Evolutionary conservation across 2,329 filamentous ascomycete genomes (phyloP), one percentile per base, ranked within the genome.

Genomic region (Harringtonia lauricola): DNA sequence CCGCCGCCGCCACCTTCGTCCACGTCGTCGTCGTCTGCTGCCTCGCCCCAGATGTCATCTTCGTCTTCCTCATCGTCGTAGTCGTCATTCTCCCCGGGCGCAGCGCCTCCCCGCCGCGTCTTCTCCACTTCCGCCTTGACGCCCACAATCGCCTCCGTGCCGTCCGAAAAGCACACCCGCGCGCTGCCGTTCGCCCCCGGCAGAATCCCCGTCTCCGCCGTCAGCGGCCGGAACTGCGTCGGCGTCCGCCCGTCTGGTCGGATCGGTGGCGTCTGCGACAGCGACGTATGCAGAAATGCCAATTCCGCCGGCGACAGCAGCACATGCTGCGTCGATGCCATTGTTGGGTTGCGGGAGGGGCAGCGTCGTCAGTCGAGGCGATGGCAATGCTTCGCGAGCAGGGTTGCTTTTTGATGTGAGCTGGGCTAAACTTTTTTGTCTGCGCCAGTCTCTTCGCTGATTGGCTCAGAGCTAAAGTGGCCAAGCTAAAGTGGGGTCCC

Each of bases 271-370:
- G 66, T 67, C 47, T 89, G 81, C 8, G 80, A 75, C 57, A 98
- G 86, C 7, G 90, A 89, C 51, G 77, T 79, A 71, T 94, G 87
- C 41, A 96, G 79, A 68, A 95, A 98, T 55, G 89, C 88, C 57
- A 98, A 85, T 68, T 98, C 92, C 57, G 92, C 88, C 39, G 92
- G 90, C 43, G 89, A 95, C 63, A 96, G 82, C 54, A 87, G 81
- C 57, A 79, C 76, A 64, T 79, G 76, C 56, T 79, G 77, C 55
- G 64, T 71, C 53, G 78, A 74, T 34, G 82, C 71, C 76, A 86
- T 83, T 51, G 51, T 55, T 47, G 51, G 17, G 18, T 9, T n/a
- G 42, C 34, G 21, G 38, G 7, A 36, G 19, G 21, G 4, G 14
- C 12, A 17, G 30, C 9, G 29, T 13, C 15, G 17, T 8, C 3